Evolutionary conservation across 139 green algal species (phyloP), one percentile per base, ranked within the genome.

Genomic region (Auxenochlorella protothecoides): DNA sequence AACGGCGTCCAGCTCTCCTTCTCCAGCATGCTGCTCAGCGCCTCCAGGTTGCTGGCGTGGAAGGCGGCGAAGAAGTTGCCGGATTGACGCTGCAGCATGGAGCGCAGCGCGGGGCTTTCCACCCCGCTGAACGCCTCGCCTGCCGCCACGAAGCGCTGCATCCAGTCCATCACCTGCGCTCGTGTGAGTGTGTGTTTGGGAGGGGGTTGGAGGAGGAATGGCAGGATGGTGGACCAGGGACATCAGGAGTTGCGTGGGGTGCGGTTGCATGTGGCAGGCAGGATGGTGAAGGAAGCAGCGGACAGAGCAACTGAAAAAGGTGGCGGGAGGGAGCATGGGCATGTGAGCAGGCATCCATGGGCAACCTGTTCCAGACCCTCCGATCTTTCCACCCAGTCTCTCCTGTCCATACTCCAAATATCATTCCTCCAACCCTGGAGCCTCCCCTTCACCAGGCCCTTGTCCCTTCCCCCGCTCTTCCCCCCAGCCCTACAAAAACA

Each of bases 141-240:
- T 52, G 69, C 68, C 6, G 27, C 66, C 65, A 85, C 65, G 3
- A 84, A 55, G n/a, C 70, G 68, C 78, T 85, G 76, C 51, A 76
- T 87, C 82, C 82, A 87, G 7, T 82, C 79, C 76, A 85, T 68
- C 15, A 86, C 82, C 78, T 87, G 79, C 8, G 52, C 27, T 44
- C 27, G 27, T 44, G 27, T 44, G 27, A 44, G 27, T 44, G 27
- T 44, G 27, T 44, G n/a, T 44, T 44, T 44, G 27, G 27, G 10
- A 27, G 5, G 2, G 7, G 2, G 2, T 6, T 14, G 9, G 3
- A 60, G 5, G 5, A 65, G 27, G 16, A 44, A 44, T 44, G 27
- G 27, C 27, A 44, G 27, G 27, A 44, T 44, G 27, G 27, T 44
- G 27, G 27, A 44, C 27, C 27, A 44, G 27, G 27, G 27, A 1